Evolutionary conservation across 306 rosid species (phyloP).

Genomic region (Hylodesmum podocarpum): DNA sequence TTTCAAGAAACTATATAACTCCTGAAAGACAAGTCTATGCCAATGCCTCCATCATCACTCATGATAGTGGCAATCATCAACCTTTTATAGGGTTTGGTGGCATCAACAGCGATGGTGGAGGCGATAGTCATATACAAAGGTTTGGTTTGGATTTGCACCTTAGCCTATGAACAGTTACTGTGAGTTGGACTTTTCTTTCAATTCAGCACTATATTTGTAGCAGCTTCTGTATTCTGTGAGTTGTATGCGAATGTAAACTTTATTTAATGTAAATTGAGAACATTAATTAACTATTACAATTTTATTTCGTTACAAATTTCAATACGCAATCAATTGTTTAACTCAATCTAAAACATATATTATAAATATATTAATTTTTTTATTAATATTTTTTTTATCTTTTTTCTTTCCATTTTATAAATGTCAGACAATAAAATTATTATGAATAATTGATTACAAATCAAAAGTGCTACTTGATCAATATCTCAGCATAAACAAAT

Average conservation of each 20-base stretch:
- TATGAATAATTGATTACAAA: not conserved
- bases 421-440: not conserved
- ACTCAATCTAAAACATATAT: no score
- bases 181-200: not conserved
- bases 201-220: not conserved
- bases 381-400: no score
- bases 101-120: not conserved
- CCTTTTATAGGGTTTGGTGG: not conserved
- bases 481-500: not conserved
- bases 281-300: no score
- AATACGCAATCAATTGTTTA: no score
- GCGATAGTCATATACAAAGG: conserved; percentile 12
- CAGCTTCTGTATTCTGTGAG: not conserved
- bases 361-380: no score
- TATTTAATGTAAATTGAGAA: no score
- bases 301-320: no score
- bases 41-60: not conserved
- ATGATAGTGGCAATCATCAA: not conserved
- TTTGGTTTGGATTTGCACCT: conserved; percentile 53
- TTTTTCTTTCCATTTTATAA: no score
- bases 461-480: no score
- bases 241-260: conserved; percentile 3
- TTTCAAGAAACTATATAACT: not conserved
- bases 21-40: conserved; percentile 20
- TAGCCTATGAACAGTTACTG: conserved; percentile 27